These are phyloP conservation scores for Euphorbia peplus DNA, from an alignment of 345 rosid species.

Conservation along the genomic window DNA sequence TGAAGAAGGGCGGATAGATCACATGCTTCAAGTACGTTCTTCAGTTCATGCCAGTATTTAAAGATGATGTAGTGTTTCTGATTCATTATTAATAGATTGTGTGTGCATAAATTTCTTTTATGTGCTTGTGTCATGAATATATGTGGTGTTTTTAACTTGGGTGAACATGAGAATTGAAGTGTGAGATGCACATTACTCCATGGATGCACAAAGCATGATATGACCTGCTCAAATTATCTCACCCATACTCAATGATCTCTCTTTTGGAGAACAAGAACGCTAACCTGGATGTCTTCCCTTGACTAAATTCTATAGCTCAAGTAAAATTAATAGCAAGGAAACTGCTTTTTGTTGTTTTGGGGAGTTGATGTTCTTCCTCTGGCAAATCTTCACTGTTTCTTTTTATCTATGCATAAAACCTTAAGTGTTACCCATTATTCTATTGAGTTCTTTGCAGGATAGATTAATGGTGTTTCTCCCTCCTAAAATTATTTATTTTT, in stretches of 20 bases:
- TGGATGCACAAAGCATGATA: background rate
- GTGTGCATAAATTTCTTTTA: background rate
- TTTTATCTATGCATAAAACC: background rate
- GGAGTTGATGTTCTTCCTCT: background rate
- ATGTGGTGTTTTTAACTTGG: background rate
- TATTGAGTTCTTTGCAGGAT: too few species aligned
- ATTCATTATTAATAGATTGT: background rate
- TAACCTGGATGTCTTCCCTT: background rate
- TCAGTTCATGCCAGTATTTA: background rate
- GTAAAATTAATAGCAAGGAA: background rate
- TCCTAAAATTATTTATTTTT: too few species aligned
- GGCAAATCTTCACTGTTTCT: background rate
- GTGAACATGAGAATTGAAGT: background rate
- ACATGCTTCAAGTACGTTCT: slow-evolving; percentile 77
- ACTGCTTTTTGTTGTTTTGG: background rate
- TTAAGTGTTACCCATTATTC: background rate
- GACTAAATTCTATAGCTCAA: background rate
- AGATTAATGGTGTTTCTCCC: too few species aligned
- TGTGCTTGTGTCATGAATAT: background rate
- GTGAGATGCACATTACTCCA: background rate
- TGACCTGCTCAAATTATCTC: background rate
- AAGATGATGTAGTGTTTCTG: background rate
- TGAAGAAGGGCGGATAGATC: slow-evolving; percentile 82
- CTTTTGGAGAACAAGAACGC: background rate
- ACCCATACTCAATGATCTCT: background rate